phyloP scores from a whole-genome alignment of 148 eudicot species.

The Cornus controversa region DNA sequence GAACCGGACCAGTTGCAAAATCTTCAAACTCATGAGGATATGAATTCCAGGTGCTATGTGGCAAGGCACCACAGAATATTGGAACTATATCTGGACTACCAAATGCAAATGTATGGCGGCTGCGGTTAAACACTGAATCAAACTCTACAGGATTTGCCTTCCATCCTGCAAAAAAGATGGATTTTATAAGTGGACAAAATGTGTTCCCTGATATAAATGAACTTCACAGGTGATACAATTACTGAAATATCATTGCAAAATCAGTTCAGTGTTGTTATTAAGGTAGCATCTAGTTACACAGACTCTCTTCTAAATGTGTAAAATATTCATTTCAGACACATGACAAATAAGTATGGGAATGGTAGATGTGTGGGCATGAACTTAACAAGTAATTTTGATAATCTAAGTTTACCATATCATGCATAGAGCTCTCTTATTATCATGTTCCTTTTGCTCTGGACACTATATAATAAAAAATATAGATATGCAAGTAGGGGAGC shows the following conservation, averaged over 20 bases:
- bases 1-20: conserved; percentile 81
- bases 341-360: too few relatives aligned
- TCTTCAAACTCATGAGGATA: conserved; percentile 97
- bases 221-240: neutral
- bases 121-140: conserved; percentile 92
- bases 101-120: conserved; percentile 78
- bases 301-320: too few relatives aligned
- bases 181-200: neutral
- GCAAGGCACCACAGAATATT: conserved; percentile 82
- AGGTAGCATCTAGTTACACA: neutral
- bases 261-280: neutral
- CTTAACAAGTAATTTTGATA: too few relatives aligned
- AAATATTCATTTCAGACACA: too few relatives aligned
- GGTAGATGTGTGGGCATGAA: too few relatives aligned
- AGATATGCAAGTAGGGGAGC: too few relatives aligned
- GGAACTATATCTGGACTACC: conserved; percentile 99
- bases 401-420: too few relatives aligned
- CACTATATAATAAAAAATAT: too few relatives aligned
- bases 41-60: conserved; percentile 86
- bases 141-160: conserved; percentile 99
- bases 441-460: too few relatives aligned
- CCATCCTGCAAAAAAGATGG: conserved; percentile 62
- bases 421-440: too few relatives aligned
- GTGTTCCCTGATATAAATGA: neutral
- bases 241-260: neutral